These are phyloP conservation scores for Sphaceloma murrayae DNA, from an alignment of 2,329 filamentous ascomycete genomes.

Conservation along the genomic window DNA sequence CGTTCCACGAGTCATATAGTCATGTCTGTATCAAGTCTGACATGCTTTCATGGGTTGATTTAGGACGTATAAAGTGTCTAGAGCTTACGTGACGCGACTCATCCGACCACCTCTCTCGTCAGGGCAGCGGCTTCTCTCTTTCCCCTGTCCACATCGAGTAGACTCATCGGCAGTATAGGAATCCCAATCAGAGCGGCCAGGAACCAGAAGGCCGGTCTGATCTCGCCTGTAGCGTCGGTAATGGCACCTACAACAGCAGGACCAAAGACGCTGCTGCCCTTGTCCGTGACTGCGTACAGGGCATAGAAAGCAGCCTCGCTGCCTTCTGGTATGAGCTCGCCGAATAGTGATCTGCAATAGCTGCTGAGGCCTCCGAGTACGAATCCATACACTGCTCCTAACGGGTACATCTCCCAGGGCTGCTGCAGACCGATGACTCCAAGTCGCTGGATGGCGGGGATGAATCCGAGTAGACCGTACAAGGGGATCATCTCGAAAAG, in stretches of 20 bases:
- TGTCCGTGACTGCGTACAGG: conserved; percentile 94
- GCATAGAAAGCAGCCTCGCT: conserved; percentile 95
- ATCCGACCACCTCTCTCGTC: conserved; percentile 26
- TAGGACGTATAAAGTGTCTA: too few species aligned
- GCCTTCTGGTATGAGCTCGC: conserved; percentile 86
- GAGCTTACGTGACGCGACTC: too few species aligned
- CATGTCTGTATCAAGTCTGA: too few species aligned
- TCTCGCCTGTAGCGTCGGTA: conserved; percentile 56
- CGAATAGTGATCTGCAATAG: conserved; percentile 86
- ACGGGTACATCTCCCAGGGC: conserved; percentile 91
- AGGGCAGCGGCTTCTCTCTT: conserved; percentile 35
- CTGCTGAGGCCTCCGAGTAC: conserved; percentile 86
- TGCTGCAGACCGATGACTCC: conserved; percentile 81
- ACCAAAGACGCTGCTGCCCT: conserved; percentile 87
- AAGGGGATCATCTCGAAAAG: conserved; percentile 88
- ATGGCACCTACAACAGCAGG: conserved; percentile 89
- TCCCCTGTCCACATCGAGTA: conserved; percentile 66
- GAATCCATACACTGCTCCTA: conserved; percentile 84
- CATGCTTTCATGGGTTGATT: too few species aligned
- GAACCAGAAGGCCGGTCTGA: conserved; percentile 72
- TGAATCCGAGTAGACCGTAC: conserved; percentile 80
- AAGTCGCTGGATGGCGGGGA: conserved; percentile 65
- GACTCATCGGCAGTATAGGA: conserved; percentile 73
- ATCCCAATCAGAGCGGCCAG: conserved; percentile 73
- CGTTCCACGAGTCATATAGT: too few species aligned